Evolutionary conservation across 2,329 filamentous ascomycete genomes (phyloP), one percentile per base, ranked within the genome.

Genomic region (Cercospora sp.): DNA sequence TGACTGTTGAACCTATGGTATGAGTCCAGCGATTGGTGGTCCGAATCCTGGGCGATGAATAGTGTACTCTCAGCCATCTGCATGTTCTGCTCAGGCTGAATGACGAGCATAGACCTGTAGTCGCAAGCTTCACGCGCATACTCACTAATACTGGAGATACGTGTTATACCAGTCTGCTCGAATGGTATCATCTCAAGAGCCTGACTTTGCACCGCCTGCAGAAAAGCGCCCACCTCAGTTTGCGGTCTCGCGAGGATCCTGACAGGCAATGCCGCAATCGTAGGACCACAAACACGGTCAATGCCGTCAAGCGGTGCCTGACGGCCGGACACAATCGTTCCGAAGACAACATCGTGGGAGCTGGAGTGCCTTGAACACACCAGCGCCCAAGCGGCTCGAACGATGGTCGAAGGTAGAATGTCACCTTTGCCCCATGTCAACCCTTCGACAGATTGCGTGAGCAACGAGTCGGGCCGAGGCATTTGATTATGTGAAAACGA

Each of bases 101-200:
- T 81, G 0, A 87, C 83, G 1, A 88, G 77, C 9, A 86, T 81
- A 0, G 85, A 86, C n/a, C 84, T 83, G 63, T 87, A 81, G 68
- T 87, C 82, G 72, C 86, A 87, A 1, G 86, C 86, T 18, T 64
- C 48, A 31, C 57, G 48, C 23, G 65, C 53, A 12, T 64, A 33
- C 9, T 42, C 64, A 30, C 36, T 59, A 9, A 66, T 60, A 13
- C 30, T 39, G 9, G 20, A 18, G 12, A 69, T 69, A 3, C 48
- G 55, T 16, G 20, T 6, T 9, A 69, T 20, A 0, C 69, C 65
- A 36, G 55, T 65, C 16, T 70, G 68, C 53, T 69, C 69, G 28
- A 63, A 69, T 13, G 64, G 57, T 30, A 63, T 69, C 67, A 67
- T 70, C 5, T 65, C 61, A 16, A 69, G 23, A 33, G 64, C 64